These are phyloP conservation scores for Sclerotinia sclerotiorum DNA, from an alignment of 2,329 filamentous ascomycete genomes.

Conservation along the genomic window DNA sequence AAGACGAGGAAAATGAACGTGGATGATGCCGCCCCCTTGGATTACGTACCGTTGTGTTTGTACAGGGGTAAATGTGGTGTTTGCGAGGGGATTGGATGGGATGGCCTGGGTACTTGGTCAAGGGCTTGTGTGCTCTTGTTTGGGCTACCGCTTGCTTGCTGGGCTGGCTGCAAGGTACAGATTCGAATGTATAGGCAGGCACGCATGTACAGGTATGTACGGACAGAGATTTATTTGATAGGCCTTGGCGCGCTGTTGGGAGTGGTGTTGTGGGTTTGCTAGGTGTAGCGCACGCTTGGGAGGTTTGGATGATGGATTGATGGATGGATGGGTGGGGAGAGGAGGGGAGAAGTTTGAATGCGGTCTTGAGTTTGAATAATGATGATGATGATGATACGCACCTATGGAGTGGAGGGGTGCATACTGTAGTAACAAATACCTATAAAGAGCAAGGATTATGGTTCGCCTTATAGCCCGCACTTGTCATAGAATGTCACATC, in stretches of 20 bases:
- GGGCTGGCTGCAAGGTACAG: conserved; percentile 1
- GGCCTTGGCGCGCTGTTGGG: not conserved
- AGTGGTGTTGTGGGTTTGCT: not conserved
- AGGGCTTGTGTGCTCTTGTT: not conserved
- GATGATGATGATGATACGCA: not conserved
- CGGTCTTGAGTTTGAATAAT: no score
- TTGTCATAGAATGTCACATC: conserved; percentile 1
- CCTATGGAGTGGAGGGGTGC: not conserved
- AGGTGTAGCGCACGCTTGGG: no score
- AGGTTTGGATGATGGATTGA: no score
- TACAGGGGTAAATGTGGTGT: no score
- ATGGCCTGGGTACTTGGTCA: not conserved
- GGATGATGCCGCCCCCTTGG: no score
- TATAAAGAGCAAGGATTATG: not conserved
- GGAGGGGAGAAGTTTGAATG: no score
- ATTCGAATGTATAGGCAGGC: no score
- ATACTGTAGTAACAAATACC: not conserved
- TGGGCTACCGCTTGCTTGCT: not conserved
- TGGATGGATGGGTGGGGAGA: not conserved
- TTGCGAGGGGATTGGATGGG: not conserved
- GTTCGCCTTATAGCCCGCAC: not conserved
- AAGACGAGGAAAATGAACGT: no score
- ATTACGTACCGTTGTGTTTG: no score
- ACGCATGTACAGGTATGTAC: no score
- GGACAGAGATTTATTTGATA: not conserved